Conservation (phyloP, 257 asterid species). For the Ligustrum vulgare region DNA sequence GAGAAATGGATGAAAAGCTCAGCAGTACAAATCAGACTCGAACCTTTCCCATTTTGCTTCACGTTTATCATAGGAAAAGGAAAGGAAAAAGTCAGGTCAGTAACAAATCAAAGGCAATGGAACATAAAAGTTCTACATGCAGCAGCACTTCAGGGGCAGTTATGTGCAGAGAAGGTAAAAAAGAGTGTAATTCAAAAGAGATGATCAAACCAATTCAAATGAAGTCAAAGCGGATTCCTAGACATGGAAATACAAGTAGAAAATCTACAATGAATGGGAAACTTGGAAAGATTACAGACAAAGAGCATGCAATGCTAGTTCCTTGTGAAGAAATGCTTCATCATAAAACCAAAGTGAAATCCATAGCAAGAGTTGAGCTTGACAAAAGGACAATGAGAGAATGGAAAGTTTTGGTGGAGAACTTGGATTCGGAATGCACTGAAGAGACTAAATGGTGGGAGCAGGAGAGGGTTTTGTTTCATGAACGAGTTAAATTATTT, state of each 20-base stretch:
- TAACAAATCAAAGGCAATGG: background rate
- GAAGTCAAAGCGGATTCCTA: background rate
- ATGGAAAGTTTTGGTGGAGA: background rate
- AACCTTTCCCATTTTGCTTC: background rate
- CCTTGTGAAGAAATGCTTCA: background rate
- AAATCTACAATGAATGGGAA: background rate
- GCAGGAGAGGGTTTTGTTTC: background rate
- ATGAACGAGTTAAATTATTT: slow-evolving; percentile 11
- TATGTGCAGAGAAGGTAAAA: background rate
- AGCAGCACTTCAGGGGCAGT: background rate
- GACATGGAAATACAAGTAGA: background rate
- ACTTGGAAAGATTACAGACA: background rate
- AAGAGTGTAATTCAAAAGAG: background rate
- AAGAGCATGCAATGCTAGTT: background rate
- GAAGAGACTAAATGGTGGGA: slow-evolving; percentile 2
- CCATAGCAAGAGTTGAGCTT: background rate
- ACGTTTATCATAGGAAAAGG: slow-evolving; percentile 9
- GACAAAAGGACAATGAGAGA: background rate
- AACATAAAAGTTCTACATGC: background rate
- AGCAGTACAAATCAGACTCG: too few species aligned
- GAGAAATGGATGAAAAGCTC: background rate
- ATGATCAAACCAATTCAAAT: background rate
- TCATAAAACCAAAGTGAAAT: background rate
- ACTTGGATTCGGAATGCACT: background rate
- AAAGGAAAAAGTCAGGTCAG: background rate